A percentile compares a stretch with the other conserved stretches of the same genome.
Conservation (phyloP, 2,329 filamentous ascomycete genomes). For the Fusarium chaquense region DNA sequence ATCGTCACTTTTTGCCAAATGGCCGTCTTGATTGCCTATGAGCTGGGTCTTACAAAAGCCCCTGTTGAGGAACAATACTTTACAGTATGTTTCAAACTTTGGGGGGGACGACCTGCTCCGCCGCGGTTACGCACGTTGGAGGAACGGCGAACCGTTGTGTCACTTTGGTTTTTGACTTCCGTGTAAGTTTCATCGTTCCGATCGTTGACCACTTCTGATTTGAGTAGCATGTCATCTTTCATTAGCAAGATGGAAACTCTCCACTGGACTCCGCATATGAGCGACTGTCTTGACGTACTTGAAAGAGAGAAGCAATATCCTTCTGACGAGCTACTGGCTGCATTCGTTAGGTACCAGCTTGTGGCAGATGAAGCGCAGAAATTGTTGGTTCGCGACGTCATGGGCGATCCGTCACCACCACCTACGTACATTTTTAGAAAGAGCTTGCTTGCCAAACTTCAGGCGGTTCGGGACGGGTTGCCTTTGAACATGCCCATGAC, state of each 20-base stretch:
- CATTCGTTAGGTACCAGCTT: conserved; percentile 54
- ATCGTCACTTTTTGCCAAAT: conserved; percentile 59
- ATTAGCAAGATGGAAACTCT: conserved; percentile 64
- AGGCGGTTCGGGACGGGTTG: conserved; percentile 44
- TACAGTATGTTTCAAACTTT: conserved; percentile 53
- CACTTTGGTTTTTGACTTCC: conserved; percentile 58
- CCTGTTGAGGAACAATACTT: conserved; percentile 54
- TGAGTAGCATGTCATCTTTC: conserved; percentile 52
- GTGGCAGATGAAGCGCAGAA: conserved; percentile 56
- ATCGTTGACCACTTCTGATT: conserved; percentile 10
- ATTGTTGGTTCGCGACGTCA: conserved; percentile 49
- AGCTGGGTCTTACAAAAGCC: conserved; percentile 59
- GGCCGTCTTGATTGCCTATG: conserved; percentile 58
- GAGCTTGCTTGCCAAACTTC: conserved; percentile 47
- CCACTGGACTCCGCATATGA: conserved; percentile 69
- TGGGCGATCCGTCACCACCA: conserved; percentile 43
- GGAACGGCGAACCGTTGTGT: conserved; percentile 62
- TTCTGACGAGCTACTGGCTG: conserved; percentile 61
- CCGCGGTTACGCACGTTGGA: conserved; percentile 59
- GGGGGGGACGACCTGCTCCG: conserved; percentile 46
- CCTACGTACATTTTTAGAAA: conserved; percentile 53
- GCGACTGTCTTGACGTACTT: conserved; percentile 65
- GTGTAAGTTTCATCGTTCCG: conserved; percentile 45
- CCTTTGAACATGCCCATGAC: conserved; percentile 43
- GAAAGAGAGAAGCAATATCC: conserved; percentile 59